Evolutionary conservation across 768 basidiomycete species (phyloP).

Genomic region (Pilatotrama ljubarskyi): DNA sequence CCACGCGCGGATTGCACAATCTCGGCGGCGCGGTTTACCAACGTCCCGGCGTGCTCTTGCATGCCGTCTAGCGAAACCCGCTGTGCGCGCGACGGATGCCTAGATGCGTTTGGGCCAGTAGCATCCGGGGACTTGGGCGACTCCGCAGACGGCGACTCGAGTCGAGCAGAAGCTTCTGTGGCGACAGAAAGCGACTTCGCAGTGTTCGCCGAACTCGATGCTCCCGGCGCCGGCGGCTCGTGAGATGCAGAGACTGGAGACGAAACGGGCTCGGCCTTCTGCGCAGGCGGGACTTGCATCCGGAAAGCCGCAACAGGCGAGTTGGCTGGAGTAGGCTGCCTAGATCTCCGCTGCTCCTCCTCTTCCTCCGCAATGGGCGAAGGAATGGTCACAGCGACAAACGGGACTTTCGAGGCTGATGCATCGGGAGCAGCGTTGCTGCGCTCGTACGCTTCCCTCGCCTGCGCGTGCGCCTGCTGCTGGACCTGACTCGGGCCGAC

Average conservation of each 20-base stretch:
- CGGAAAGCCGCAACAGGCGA: conserved; percentile 46
- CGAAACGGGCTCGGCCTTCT: conserved; percentile 14
- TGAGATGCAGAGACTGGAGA: conserved; percentile 12
- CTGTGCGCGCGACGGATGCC: conserved; percentile 29
- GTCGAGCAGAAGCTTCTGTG: neutral
- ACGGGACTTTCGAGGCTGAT: neutral
- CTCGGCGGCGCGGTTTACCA: conserved; percentile 68
- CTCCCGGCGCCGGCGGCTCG: neutral
- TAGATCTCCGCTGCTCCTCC: conserved; percentile 41
- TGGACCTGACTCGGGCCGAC: conserved; percentile 14
- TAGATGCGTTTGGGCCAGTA: conserved; percentile 18
- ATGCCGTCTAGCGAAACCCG: conserved; percentile 23
- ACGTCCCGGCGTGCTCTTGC: conserved; percentile 39
- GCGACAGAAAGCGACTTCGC: neutral
- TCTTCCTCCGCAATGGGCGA: conserved; percentile 32
- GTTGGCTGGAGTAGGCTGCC: conserved; percentile 62
- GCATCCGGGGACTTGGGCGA: conserved; percentile 9
- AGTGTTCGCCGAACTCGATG: neutral
- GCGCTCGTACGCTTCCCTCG: neutral
- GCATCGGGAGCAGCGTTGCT: neutral
- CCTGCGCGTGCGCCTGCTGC: neutral
- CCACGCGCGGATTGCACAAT: conserved; percentile 82
- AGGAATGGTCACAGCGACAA: conserved; percentile 20
- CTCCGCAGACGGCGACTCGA: neutral
- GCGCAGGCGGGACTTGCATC: conserved; percentile 14